Base-by-base conservation (phyloP, 2,329 filamentous ascomycete species). In the Lomentospora prolificans region DNA sequence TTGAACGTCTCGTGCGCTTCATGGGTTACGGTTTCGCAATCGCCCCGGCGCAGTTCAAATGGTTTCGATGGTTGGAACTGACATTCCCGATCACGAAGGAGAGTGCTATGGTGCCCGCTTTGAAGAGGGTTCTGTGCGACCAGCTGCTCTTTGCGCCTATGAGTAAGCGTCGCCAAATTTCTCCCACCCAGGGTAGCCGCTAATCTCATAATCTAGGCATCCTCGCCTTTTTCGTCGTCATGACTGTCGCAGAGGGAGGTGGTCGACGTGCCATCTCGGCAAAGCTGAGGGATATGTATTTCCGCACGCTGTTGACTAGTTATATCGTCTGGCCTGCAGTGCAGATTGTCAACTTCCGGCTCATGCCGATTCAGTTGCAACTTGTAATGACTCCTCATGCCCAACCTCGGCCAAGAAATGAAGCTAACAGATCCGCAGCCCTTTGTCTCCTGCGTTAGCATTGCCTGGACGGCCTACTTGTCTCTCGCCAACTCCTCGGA, bases 11-110 rank as follows among this genome's bases (percentile, higher is more conserved):
- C 60, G 92, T 89, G 1, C 81, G 94, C 51, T 99, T 97, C 75
- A 96, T 97, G 90, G 87, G 89, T 4, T 99, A 97, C 69, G 90
- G 90, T 67, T 96, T 97, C 74, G 81, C 87, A 66, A 96, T 97
- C 90, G 90, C 94, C 3, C 94, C 94, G 0, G 65, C 96, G 30
- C 92, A 97, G 70, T 96, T 95, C 74, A 86, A 89, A 68, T 99
- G 94, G 94, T 97, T 97, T 72, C 81, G 83, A 53, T 91, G 96
- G 69, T 75, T 99, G 60, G 87, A 85, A 31, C 79, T 77, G 61
- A 78, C 84, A 8, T 99, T 99, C 65, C 94, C 94, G 4, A 84
- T 96, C 53, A 87, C 86, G 53, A 90, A 92, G 75, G 80, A 77
- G 9, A 81, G 81, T 63, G 85, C 85, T 2, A 86, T 90, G 52